Percentiles rank a stretch among this genome's conserved stretches.
Evolutionary conservation across 2,329 filamentous ascomycete species (phyloP).

Genomic region (Colletotrichum phormii): DNA sequence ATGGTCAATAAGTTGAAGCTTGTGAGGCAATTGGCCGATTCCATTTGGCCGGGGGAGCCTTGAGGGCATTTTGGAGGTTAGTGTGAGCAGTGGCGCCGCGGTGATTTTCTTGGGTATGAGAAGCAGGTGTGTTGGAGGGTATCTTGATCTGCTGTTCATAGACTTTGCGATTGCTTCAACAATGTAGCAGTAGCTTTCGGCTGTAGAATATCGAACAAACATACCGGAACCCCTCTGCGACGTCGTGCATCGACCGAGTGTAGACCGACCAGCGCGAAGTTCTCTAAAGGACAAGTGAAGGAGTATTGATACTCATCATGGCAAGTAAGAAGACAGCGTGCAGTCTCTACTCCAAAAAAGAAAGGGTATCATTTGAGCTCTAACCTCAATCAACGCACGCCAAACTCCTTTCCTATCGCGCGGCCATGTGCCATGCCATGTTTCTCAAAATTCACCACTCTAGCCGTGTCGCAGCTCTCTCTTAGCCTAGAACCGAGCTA

Average conservation of each 20-base stretch:
- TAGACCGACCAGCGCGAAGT: neutral
- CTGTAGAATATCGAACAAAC: neutral
- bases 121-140: neutral
- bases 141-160: neutral
- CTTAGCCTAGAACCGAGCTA: too few relatives aligned
- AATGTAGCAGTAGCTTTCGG: neutral
- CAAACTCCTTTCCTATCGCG: constrained; percentile 6
- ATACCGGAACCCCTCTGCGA: neutral
- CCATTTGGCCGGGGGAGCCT: constrained; percentile 35
- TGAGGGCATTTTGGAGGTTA: neutral
- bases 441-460: too few relatives aligned
- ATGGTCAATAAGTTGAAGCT: constrained; percentile 32
- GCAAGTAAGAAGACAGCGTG: neutral
- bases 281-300: neutral
- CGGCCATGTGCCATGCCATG: neutral
- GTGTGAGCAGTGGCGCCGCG: neutral
- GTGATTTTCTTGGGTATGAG: neutral
- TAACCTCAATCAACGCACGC: constrained; percentile 1
- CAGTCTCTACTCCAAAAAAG: neutral
- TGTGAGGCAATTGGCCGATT: constrained; percentile 28
- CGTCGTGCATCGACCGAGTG: neutral
- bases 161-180: too few relatives aligned
- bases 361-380: constrained; percentile 26
- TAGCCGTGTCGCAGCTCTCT: too few relatives aligned
- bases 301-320: neutral